A percentile compares a stretch with the other conserved stretches of the same genome.
phyloP scores from a whole-genome alignment of 345 rosid species.

The Gynandropsis gynandra region DNA sequence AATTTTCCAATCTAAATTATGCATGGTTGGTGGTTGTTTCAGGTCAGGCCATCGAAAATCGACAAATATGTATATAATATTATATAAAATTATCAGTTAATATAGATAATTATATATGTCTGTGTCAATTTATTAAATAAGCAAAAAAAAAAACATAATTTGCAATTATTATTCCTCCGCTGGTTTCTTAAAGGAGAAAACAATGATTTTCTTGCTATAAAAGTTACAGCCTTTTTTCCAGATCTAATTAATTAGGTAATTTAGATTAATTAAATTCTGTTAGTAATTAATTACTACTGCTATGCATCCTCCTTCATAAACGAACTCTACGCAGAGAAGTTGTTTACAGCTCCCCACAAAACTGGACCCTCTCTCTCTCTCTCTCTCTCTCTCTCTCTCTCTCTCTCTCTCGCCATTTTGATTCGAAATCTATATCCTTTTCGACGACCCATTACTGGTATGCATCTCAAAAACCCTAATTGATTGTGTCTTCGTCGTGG shows the following conservation, averaged over 20 bases:
- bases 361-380: constrained; percentile 18
- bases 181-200: constrained; percentile 16
- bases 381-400: constrained; percentile 14
- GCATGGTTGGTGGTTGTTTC: too few species aligned
- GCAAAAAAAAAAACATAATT: constrained; percentile 22
- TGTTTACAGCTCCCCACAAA: constrained; percentile 18
- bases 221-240: constrained; percentile 25
- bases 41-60: too few species aligned
- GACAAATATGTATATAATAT: too few species aligned
- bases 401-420: constrained; percentile 27
- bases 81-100: too few species aligned
- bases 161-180: constrained; percentile 23
- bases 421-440: constrained; percentile 22
- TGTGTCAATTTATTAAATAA: constrained; percentile 25
- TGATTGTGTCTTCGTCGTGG: constrained; percentile 12
- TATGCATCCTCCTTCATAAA: constrained; percentile 2
- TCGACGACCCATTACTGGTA: constrained; percentile 24
- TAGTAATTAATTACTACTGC: constrained; percentile 15
- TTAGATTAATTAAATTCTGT: neutral
- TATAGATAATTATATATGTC: too few species aligned
- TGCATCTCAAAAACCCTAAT: constrained; percentile 35
- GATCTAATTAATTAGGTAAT: constrained; percentile 20
- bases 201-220: constrained; percentile 11
- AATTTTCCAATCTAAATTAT: too few species aligned
- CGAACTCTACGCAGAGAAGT: constrained; percentile 22